Conservation (phyloP, 2,329 filamentous ascomycete species). For the Hymenoscyphus occultus region DNA sequence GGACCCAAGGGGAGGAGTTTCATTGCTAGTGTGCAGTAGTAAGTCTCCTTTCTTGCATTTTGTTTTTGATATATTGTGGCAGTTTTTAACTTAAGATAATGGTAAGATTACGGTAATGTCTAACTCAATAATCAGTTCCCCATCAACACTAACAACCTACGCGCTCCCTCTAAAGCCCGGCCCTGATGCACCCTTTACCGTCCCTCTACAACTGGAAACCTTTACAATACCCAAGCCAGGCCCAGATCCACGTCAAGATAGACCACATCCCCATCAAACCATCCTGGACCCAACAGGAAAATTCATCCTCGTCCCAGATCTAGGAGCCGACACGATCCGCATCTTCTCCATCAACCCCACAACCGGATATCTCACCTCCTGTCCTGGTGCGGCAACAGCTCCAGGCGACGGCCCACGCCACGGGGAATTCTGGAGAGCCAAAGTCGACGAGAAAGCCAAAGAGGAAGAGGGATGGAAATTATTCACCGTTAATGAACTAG, state of each 20-base stretch:
- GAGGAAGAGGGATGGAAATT: slow-evolving; percentile 6
- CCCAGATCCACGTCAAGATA: slow-evolving; percentile 35
- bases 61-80: no score
- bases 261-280: slow-evolving; percentile 48
- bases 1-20: slow-evolving; percentile 19
- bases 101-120: not conserved
- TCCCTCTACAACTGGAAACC: slow-evolving; percentile 39
- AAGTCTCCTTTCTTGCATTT: slow-evolving; percentile 8
- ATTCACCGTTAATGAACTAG: slow-evolving; percentile 45
- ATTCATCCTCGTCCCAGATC: slow-evolving; percentile 49
- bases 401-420: slow-evolving; percentile 49
- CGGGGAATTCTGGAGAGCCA: slow-evolving; percentile 44
- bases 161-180: slow-evolving; percentile 19
- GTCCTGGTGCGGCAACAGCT: slow-evolving; percentile 36
- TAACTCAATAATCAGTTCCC: slow-evolving; percentile 13
- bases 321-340: slow-evolving; percentile 48
- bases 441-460: slow-evolving; percentile 6
- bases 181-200: slow-evolving; percentile 11
- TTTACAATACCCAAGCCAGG: slow-evolving; percentile 39
- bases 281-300: slow-evolving; percentile 49
- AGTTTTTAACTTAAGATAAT: no score
- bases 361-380: slow-evolving; percentile 39
- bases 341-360: slow-evolving; percentile 44
- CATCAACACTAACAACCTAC: slow-evolving; percentile 23
- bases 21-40: slow-evolving; percentile 25